These are phyloP conservation scores for Tricholoma terreum DNA, from an alignment of 768 basidiomycete species.

Conservation along the genomic window DNA sequence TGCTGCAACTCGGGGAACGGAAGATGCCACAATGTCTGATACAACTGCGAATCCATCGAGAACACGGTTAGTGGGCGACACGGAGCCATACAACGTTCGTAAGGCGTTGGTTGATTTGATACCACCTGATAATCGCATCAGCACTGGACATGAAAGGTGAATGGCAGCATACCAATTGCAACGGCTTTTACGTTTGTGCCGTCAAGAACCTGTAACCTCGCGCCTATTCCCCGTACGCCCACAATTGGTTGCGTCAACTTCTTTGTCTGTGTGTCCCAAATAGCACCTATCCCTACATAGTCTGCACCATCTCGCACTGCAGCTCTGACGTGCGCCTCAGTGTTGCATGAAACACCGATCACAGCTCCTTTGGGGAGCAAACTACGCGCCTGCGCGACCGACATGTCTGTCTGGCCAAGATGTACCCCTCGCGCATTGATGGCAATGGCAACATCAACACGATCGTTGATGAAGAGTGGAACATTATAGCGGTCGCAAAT, in stretches of 20 bases:
- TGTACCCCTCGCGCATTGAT: conserved; percentile 79
- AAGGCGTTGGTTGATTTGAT: conserved; percentile 79
- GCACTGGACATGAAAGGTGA: not conserved
- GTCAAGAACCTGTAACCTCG: conserved; percentile 61
- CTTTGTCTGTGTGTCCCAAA: conserved; percentile 82
- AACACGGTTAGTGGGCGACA: conserved; percentile 51
- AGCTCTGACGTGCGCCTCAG: conserved; percentile 54
- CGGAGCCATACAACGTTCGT: conserved; percentile 69
- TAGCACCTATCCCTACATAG: conserved; percentile 86
- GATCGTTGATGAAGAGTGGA: conserved; percentile 84
- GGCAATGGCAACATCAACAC: conserved; percentile 84
- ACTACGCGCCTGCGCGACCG: conserved; percentile 57
- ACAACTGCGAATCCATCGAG: conserved; percentile 88
- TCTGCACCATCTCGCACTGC: conserved; percentile 70
- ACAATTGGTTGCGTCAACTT: conserved; percentile 58
- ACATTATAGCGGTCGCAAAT: conserved; percentile 76
- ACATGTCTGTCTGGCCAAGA: conserved; percentile 87
- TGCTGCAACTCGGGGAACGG: conserved; percentile 51
- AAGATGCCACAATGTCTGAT: conserved; percentile 77
- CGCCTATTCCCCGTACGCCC: conserved; percentile 72
- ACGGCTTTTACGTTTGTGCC: conserved; percentile 68
- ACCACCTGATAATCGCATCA: conserved; percentile 55
- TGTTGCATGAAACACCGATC: conserved; percentile 81
- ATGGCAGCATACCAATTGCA: conserved; percentile 66
- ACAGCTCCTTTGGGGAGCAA: conserved; percentile 69